phyloP scores from a whole-genome alignment of 176 grass and related monocot genomes.

The Zizania latifolia region DNA sequence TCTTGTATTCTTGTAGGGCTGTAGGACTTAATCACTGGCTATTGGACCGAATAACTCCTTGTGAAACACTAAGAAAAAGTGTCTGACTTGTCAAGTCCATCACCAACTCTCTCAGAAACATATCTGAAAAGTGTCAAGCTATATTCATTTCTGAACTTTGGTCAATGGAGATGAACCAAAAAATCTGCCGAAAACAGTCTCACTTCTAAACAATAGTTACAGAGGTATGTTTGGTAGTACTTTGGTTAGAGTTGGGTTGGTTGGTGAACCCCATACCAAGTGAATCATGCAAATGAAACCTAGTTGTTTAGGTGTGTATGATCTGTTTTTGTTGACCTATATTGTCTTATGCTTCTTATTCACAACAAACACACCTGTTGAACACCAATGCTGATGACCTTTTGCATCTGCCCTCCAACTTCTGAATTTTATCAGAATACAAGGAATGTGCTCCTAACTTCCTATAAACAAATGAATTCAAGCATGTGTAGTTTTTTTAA shows the following conservation, averaged over 20 bases:
- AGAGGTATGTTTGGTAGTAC: slow-evolving; percentile 17
- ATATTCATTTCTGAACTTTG: neutral
- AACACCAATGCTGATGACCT: neutral
- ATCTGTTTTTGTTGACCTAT: slow-evolving; percentile 34
- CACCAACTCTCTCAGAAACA: slow-evolving; percentile 26
- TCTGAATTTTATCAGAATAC: neutral
- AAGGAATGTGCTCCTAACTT: neutral
- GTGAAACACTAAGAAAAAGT: no score
- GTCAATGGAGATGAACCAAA: slow-evolving; percentile 34
- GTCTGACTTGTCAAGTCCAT: slow-evolving; percentile 1
- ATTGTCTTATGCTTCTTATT: slow-evolving; percentile 8
- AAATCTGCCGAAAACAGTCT: neutral
- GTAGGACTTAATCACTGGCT: no score
- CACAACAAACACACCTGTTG: slow-evolving; percentile 1
- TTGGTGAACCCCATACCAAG: slow-evolving; percentile 31
- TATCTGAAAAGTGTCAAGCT: slow-evolving; percentile 19
- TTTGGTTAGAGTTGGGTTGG: slow-evolving; percentile 41
- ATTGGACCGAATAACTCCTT: no score
- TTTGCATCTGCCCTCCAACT: neutral
- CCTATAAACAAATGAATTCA: neutral
- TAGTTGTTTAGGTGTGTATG: slow-evolving; percentile 25
- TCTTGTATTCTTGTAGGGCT: no score
- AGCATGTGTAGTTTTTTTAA: neutral
- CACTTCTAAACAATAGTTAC: slow-evolving; percentile 1
- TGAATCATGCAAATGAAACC: neutral